Conservation (phyloP, 2,329 filamentous ascomycete species). For the Penicillium sp. region DNA sequence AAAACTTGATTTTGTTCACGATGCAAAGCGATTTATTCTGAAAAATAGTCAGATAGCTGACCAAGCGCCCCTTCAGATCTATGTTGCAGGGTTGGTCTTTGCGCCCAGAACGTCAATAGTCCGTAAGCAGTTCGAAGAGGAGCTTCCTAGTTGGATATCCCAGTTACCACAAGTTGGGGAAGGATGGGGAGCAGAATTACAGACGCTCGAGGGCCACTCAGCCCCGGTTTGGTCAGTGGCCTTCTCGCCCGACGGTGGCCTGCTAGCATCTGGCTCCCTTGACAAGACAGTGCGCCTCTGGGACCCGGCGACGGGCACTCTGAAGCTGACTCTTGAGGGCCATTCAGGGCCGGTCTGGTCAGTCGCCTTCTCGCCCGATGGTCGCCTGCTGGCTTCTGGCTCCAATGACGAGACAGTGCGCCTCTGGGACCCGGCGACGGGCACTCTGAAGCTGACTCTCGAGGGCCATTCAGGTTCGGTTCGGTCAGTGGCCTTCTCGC, state of each 20-base stretch:
- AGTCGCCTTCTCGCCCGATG: too few relatives aligned
- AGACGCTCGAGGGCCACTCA: background rate
- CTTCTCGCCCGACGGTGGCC: too few relatives aligned
- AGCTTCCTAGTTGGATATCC: background rate
- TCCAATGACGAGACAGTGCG: too few relatives aligned
- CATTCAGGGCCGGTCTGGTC: too few relatives aligned
- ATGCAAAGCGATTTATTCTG: slow-evolving; percentile 33
- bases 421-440: too few relatives aligned
- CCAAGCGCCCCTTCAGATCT: slow-evolving; percentile 37
- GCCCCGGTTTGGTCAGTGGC: too few relatives aligned
- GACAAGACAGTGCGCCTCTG: too few relatives aligned
- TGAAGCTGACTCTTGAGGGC: too few relatives aligned
- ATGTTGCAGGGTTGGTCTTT: slow-evolving; percentile 35
- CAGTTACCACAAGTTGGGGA: background rate
- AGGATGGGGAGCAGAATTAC: background rate
- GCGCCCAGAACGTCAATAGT: background rate
- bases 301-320: too few relatives aligned
- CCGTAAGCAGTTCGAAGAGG: background rate
- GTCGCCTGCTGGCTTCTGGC: too few relatives aligned
- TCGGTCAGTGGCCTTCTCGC: slow-evolving; percentile 3
- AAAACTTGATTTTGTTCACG: slow-evolving; percentile 26
- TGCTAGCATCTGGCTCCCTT: too few relatives aligned
- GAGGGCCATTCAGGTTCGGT: background rate
- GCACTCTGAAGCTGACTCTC: too few relatives aligned
- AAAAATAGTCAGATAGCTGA: slow-evolving; percentile 28